phyloP scores from a whole-genome alignment of 2,329 filamentous ascomycete species.

The Cadophora gregata region DNA sequence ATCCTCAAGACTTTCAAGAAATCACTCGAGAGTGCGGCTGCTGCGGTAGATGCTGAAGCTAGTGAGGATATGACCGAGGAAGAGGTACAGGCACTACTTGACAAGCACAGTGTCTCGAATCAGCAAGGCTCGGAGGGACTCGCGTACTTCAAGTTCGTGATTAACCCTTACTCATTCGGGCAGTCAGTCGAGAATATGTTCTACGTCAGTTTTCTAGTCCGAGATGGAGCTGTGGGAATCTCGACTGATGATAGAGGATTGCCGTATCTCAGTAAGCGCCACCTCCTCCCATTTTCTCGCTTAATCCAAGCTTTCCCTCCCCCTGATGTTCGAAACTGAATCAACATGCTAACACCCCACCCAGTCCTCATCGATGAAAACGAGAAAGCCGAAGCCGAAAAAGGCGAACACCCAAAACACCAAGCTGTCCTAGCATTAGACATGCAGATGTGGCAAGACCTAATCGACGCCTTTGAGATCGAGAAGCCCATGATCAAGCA shows the following conservation, averaged over 20 bases:
- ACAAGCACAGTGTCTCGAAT: slow-evolving; percentile 66
- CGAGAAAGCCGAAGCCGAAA: slow-evolving; percentile 38
- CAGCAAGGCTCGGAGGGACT: slow-evolving; percentile 66
- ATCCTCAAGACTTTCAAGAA: slow-evolving; percentile 58
- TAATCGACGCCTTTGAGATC: slow-evolving; percentile 79
- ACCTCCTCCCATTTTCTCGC: slow-evolving; percentile 5
- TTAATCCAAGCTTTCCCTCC: slow-evolving; percentile 4
- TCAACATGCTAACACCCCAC: slow-evolving; percentile 34
- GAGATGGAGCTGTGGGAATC: slow-evolving; percentile 82
- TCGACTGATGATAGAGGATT: slow-evolving; percentile 73
- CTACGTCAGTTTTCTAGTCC: slow-evolving; percentile 92
- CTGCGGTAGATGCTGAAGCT: slow-evolving; percentile 48
- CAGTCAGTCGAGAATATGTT: slow-evolving; percentile 98
- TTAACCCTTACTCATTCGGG: slow-evolving; percentile 89
- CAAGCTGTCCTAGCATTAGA: slow-evolving; percentile 91
- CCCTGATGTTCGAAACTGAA: slow-evolving; percentile 44
- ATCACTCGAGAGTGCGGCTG: not conserved
- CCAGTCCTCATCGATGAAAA: slow-evolving; percentile 26
- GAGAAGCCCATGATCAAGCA: slow-evolving; percentile 85
- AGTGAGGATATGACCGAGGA: slow-evolving; percentile 55
- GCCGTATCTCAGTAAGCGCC: slow-evolving; percentile 77
- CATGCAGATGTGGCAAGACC: slow-evolving; percentile 79
- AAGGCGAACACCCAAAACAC: slow-evolving; percentile 65
- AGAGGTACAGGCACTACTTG: slow-evolving; percentile 61
- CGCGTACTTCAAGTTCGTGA: slow-evolving; percentile 82